Evolutionary conservation across 2,329 filamentous ascomycete genomes (phyloP), one percentile per base, ranked within the genome.

Genomic region (Tolypocladium album): DNA sequence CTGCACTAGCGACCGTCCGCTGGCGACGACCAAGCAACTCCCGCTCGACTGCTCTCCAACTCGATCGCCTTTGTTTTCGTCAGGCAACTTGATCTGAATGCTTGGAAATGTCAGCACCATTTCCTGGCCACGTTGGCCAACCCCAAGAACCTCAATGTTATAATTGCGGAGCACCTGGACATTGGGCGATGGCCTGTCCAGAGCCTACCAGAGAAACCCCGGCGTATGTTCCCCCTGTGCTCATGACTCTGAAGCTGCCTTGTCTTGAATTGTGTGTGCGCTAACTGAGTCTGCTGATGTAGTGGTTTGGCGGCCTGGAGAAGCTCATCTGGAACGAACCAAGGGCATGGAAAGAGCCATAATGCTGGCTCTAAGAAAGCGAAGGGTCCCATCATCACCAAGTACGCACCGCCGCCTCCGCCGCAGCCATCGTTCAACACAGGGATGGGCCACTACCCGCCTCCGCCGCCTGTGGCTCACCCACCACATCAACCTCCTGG

Each of bases 101-200:
- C 52, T n/a, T 40, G 53, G 63, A 66, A 55, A 74, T 74, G 72
- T 57, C 70, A 47, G 67, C 69, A 45, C 60, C 71, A 58, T 61
- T 65, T 56, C 62, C 68, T 59, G 67, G 67, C 61, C 67, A 71
- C 56, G 58, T 61, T 45, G 65, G 68, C 61, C 72, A 67, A 31
- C 61, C 71, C 36, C 71, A 74, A 55, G 72, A 75, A 60, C 66
- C 73, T 57, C 69, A 75, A 63, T 84, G 82, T 68, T 83, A 82
- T 68, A 83, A 82, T 66, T 84, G 82, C 64, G 79, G 80, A 58
- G 68, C 70, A 56, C 69, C 71, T 38, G 78, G 78, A 4, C 82
- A 84, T 66, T 83, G 79, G 74, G 72, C 79, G 15, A 71, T 82
- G 58, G 79, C 79, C 57, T 84, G 81, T 66, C 81, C 79, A 9